Base-by-base conservation (phyloP, 2,329 filamentous ascomycete species). In the Raffaelea arxii region DNA sequence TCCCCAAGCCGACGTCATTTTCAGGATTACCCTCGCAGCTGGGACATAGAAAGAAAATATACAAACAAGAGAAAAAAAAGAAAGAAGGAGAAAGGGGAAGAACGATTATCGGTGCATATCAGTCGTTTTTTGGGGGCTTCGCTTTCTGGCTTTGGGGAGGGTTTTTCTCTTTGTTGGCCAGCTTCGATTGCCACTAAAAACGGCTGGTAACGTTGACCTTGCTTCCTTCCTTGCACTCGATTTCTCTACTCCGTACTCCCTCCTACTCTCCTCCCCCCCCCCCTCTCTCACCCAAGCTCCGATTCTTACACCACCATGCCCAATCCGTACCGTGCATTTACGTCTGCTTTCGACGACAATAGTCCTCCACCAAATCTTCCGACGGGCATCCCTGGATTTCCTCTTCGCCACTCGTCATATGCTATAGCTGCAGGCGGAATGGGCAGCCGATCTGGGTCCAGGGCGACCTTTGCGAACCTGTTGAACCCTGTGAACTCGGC, bases 401-500 rank as follows among this genome's bases (percentile, higher is more conserved):
- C 60, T 25, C 60, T 62, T 25, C 62, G 64, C 40, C 61, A 64
- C 37, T 58, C 61, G 40, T 66, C 68, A n/a, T 68, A 69, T 55
- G 65, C 66, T 4, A 65, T 67, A n/a, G 59, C 65, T 37, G 64
- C 64, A 39, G 64, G 65, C 43, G 62, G 65, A 50, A 54, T 62
- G 50, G 59, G 58, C 59, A 56, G 63, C 50, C 56, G 62, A 50
- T 63, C 62, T 47, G 59, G 61, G 37, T 60, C 62, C 38, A 59
- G 59, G 41, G 58, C 62, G 50, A 69, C 67, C 51, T 75, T 75
- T 56, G 72, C 75, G 4, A 74, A 80, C 54, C 67, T 82, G 27
- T 47, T 59, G 48, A 56, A 67, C 48, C 56, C 62, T n/a, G 46
- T 57, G 5, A 27, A 14, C 41, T 47, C 39, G 43, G 39, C 16